A percentile compares a stretch with the other conserved stretches of the same genome.
phyloP scores from a whole-genome alignment of 2,329 filamentous ascomycete species.

The Colletotrichum sp. region DNA sequence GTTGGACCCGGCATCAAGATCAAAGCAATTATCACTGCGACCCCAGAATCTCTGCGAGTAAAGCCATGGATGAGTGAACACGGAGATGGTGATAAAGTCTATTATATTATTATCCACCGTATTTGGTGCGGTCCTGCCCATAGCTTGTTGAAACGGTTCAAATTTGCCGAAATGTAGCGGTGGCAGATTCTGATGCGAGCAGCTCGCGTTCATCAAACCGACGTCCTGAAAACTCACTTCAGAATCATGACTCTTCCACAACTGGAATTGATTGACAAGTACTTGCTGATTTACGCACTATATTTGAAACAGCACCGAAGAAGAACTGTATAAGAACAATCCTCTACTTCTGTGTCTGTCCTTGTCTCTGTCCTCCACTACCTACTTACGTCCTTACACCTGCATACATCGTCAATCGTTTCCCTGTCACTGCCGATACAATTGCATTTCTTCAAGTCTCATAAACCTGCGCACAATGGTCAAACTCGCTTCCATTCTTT shows the following conservation, averaged over 20 bases:
- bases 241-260: background rate
- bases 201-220: background rate
- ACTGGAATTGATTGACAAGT: background rate
- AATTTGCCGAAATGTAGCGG: background rate
- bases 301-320: background rate
- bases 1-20: background rate
- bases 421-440: background rate
- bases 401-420: no score
- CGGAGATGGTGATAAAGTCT: background rate
- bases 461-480: background rate
- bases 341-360: background rate
- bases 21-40: background rate
- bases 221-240: background rate
- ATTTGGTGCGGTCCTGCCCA: accelerated
- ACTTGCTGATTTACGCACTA: background rate
- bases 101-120: background rate
- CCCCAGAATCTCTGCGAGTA: accelerated
- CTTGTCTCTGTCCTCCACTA: background rate
- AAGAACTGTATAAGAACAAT: background rate
- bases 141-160: background rate
- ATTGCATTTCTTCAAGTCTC: background rate
- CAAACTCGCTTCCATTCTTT: background rate
- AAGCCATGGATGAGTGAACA: background rate
- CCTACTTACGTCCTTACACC: background rate
- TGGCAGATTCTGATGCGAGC: background rate